Base-by-base conservation (phyloP, 2,329 filamentous ascomycete species). In the Neoarthrinium moseri region DNA sequence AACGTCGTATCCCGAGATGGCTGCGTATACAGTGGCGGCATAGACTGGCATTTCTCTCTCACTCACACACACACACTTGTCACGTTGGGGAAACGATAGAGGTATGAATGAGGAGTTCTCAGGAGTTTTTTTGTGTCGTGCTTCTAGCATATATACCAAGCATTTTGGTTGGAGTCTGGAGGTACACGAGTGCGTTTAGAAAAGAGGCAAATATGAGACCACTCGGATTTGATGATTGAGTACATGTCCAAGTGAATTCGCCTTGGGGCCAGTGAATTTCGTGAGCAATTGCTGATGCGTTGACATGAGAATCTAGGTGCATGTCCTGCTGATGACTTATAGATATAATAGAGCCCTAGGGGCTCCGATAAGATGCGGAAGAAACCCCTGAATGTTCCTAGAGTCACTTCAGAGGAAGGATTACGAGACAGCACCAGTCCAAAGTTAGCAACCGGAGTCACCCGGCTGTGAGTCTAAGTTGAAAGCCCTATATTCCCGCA, bases 1-100 rank as follows among this genome's bases (percentile, higher is more conserved):
- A 11, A 48, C 53, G 13, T 54, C 55, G 29, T 58, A 59, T 29
- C 32, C 48, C 17, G 51, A 50, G 30, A 55, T 56, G 55, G 18
- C 41, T 18, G 23, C 27, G 12, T 46, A 49, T 44, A 35, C 41
- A 11, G 41, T 45, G 8, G 22, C 39, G 35, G 46, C 34, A 6
- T 48, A 21, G 39, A 43, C 13, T 12, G n/a, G n/a, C n/a, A n/a
- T n/a, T n/a, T n/a, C n/a, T n/a, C n/a, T n/a, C n/a, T n/a, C 24
- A 18, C 18, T 18, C 24, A 11, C 11, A 12, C 13, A 7, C 6
- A 23, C 6, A 23, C 37, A 10, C 21, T 18, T 24, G 23, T 32
- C 17, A n/a, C 29, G 39, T 26, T 17, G 29, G 29, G 26, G 39
- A 44, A 21, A 24, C 30, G 12, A 44, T 44, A 44, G 41, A 44